These are phyloP conservation scores for Rhizopogon vesiculosus DNA, from an alignment of 768 basidiomycete species.

Conservation along the genomic window DNA sequence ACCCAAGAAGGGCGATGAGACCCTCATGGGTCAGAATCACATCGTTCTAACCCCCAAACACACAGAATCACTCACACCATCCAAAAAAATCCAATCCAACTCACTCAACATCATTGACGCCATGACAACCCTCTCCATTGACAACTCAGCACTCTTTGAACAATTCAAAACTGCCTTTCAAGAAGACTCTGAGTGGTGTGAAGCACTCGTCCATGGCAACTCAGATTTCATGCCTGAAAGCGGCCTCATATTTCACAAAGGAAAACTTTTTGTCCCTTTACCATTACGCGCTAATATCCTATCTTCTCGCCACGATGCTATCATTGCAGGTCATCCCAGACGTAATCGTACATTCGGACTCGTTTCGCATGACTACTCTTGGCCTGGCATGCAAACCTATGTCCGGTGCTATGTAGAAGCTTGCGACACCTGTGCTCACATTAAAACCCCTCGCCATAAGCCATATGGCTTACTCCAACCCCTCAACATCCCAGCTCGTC, in stretches of 20 bases:
- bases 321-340: conserved; percentile 38
- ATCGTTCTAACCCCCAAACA: neutral
- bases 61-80: neutral
- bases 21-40: neutral
- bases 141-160: conserved; percentile 14
- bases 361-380: conserved; percentile 34
- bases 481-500: conserved; percentile 29
- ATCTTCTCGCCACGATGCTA: conserved; percentile 30
- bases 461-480: conserved; percentile 24
- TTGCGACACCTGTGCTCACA: neutral
- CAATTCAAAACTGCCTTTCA: conserved; percentile 12
- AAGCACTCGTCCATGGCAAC: conserved; percentile 10
- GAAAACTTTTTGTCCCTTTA: conserved; percentile 27
- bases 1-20: conserved; percentile 3
- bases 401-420: neutral
- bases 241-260: conserved; percentile 20
- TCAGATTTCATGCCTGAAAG: conserved; percentile 3
- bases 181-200: conserved; percentile 12
- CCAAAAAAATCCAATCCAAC: too few relatives aligned
- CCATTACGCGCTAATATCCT: conserved; percentile 26
- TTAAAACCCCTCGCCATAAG: neutral
- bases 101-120: conserved; percentile 4
- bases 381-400: conserved; percentile 20
- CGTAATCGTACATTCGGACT: conserved; percentile 25
- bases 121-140: conserved; percentile 15